phyloP scores from a whole-genome alignment of 2,329 filamentous ascomycete species.

The Chrysoporthe cubensis region DNA sequence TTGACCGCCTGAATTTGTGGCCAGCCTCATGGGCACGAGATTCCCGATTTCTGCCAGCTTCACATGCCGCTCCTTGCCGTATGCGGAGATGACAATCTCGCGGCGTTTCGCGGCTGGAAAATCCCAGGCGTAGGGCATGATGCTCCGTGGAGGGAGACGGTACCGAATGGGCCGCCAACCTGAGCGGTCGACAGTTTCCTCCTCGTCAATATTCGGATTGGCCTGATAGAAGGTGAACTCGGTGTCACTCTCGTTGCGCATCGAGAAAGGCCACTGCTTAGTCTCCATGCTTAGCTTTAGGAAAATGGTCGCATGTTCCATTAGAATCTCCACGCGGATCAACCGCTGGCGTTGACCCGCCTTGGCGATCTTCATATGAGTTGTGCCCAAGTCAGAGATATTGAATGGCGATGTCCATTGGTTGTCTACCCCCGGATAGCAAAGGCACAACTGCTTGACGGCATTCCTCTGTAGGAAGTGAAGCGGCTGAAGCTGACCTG shows the following conservation, averaged over 20 bases:
- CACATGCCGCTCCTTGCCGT: constrained; percentile 84
- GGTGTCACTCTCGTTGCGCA: constrained; percentile 96
- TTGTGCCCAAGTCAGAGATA: constrained; percentile 90
- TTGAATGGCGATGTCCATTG: constrained; percentile 98
- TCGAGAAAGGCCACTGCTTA: constrained; percentile 97
- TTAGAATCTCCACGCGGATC: constrained; percentile 83
- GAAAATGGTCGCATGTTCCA: constrained; percentile 94
- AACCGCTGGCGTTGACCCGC: constrained; percentile 87
- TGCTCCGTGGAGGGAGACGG: constrained; percentile 87
- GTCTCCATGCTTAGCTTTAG: constrained; percentile 87
- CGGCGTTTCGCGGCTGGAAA: constrained; percentile 97
- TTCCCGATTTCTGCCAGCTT: constrained; percentile 97
- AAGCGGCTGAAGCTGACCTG: constrained; percentile 80
- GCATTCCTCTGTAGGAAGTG: constrained; percentile 85
- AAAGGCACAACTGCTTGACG: constrained; percentile 88
- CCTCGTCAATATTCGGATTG: constrained; percentile 89
- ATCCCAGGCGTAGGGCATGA: constrained; percentile 99
- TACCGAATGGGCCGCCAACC: constrained; percentile 94
- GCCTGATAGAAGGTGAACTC: constrained; percentile 98
- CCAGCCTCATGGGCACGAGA: constrained; percentile 89
- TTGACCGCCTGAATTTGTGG: constrained; percentile 66
- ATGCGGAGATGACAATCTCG: constrained; percentile 81
- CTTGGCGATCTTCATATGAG: constrained; percentile 92
- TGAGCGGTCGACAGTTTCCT: constrained; percentile 79
- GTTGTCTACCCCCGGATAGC: constrained; percentile 92